Percentiles rank a stretch among this genome's conserved stretches.
Conservation (phyloP, 495 filamentous ascomycete species). For the Bathelium albidoporum region DNA sequence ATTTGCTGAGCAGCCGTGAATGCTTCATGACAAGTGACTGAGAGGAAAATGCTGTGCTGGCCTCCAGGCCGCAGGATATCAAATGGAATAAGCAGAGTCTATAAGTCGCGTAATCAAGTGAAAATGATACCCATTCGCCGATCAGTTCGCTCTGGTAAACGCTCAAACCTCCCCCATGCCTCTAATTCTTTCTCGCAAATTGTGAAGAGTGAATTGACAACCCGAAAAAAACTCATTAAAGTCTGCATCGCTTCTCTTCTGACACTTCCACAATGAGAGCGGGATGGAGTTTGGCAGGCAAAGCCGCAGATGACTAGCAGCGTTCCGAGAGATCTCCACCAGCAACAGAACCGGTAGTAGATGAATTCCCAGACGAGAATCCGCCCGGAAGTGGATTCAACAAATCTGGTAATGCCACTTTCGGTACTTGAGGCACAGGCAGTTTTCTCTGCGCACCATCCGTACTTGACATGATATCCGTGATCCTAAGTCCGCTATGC, state of each 20-base stretch:
- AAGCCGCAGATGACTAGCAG: not conserved
- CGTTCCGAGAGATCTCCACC: constrained; percentile 1
- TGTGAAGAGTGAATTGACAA: not conserved
- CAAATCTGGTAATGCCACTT: not conserved
- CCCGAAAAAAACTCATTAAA: not conserved
- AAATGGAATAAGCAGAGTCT: not conserved
- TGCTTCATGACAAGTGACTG: not conserved
- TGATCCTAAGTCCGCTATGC: constrained; percentile 64
- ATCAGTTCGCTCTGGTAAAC: not conserved
- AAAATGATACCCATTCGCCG: not conserved
- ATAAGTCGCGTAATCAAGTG: not conserved
- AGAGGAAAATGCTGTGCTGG: not conserved
- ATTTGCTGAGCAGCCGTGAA: not conserved
- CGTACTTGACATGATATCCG: constrained; percentile 80
- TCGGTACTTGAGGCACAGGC: constrained; percentile 75
- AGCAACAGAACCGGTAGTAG: not conserved
- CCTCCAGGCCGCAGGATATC: not conserved
- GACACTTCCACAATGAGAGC: too few species aligned
- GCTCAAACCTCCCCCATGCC: not conserved
- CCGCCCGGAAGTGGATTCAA: not conserved
- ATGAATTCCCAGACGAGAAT: constrained; percentile 1
- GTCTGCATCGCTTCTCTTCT: too few species aligned
- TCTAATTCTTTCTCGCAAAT: not conserved
- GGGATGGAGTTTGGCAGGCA: too few species aligned
- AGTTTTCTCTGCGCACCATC: constrained; percentile 86